A percentile compares a stretch with the other conserved stretches of the same genome.
These are phyloP conservation scores for Yarrowia phangngaensis DNA, from an alignment of 805 yeast genomes.

Conservation along the genomic window DNA sequence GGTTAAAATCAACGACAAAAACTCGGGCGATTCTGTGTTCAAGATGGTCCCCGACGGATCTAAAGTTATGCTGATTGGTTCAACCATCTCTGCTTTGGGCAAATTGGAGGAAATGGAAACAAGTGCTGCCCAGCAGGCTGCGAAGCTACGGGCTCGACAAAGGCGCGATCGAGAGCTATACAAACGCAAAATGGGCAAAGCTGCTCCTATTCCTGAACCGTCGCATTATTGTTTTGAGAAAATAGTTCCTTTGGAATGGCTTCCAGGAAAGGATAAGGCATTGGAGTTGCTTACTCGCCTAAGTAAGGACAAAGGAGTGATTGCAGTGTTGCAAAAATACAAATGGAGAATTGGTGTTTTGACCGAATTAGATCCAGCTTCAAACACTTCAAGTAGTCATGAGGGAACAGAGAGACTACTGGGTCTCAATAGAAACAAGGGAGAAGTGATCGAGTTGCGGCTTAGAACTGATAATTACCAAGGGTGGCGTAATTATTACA, in stretches of 20 bases:
- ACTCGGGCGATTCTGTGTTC: constrained; percentile 27
- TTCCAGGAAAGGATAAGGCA: constrained; percentile 38
- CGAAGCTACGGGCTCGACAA: constrained; percentile 24
- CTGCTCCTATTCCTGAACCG: constrained; percentile 27
- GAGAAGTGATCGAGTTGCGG: constrained; percentile 40
- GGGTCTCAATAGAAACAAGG: constrained; percentile 40
- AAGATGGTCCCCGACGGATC: constrained; percentile 16
- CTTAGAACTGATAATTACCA: constrained; percentile 42
- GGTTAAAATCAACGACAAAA: constrained; percentile 29
- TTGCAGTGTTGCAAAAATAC: constrained; percentile 40
- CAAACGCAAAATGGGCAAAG: constrained; percentile 10
- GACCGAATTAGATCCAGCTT: constrained; percentile 42
- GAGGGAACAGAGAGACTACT: constrained; percentile 33
- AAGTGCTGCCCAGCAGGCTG: constrained; percentile 27
- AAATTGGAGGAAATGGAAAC: constrained; percentile 31
- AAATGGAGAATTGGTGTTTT: constrained; percentile 40
- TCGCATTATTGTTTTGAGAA: constrained; percentile 27
- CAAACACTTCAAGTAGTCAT: constrained; percentile 36
- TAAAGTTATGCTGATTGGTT: constrained; percentile 38
- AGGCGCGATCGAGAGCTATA: constrained; percentile 1
- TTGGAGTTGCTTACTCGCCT: constrained; percentile 36
- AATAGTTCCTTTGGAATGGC: constrained; percentile 21
- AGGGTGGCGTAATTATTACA: constrained; percentile 40
- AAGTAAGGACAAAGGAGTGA: constrained; percentile 39
- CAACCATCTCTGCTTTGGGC: constrained; percentile 34